These are phyloP conservation scores for Pleurotus sapidus DNA, from an alignment of 768 basidiomycete genomes.

Conservation along the genomic window DNA sequence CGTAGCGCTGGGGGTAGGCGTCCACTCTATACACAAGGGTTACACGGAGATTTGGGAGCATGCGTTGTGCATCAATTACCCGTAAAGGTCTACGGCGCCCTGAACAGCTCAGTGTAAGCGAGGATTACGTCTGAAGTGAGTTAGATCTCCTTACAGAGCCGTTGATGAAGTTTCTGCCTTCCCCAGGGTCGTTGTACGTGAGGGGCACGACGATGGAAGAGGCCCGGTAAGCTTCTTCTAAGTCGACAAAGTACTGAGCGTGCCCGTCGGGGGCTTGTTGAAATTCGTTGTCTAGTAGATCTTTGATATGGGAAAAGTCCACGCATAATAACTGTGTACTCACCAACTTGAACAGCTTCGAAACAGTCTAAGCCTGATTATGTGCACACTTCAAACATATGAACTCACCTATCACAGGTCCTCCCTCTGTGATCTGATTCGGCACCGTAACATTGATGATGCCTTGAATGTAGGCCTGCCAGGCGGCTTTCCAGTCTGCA, in stretches of 20 bases:
- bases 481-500: constrained; percentile 65
- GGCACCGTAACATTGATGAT: constrained; percentile 58
- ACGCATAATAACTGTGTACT: constrained; percentile 3
- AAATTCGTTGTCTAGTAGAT: constrained; percentile 66
- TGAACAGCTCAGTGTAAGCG: constrained; percentile 14
- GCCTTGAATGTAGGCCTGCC: constrained; percentile 69
- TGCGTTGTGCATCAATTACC: constrained; percentile 32
- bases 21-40: constrained; percentile 40
- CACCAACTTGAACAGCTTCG: constrained; percentile 47
- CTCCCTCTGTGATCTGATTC: constrained; percentile 69
- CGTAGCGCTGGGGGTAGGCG: constrained; percentile 76
- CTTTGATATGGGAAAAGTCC: constrained; percentile 17
- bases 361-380: no score
- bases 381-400: not conserved
- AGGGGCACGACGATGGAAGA: constrained; percentile 65
- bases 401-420: constrained; percentile 67
- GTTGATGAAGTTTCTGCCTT: constrained; percentile 60
- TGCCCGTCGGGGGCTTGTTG: constrained; percentile 42
- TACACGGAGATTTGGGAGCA: not conserved
- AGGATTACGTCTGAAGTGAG: not conserved
- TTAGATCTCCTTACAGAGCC: constrained; percentile 49
- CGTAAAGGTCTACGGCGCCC: constrained; percentile 77
- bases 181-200: constrained; percentile 71
- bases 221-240: constrained; percentile 52
- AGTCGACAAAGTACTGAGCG: constrained; percentile 60